phyloP scores from a whole-genome alignment of 2,329 filamentous ascomycete species.

The Samsoniella hepiali region DNA sequence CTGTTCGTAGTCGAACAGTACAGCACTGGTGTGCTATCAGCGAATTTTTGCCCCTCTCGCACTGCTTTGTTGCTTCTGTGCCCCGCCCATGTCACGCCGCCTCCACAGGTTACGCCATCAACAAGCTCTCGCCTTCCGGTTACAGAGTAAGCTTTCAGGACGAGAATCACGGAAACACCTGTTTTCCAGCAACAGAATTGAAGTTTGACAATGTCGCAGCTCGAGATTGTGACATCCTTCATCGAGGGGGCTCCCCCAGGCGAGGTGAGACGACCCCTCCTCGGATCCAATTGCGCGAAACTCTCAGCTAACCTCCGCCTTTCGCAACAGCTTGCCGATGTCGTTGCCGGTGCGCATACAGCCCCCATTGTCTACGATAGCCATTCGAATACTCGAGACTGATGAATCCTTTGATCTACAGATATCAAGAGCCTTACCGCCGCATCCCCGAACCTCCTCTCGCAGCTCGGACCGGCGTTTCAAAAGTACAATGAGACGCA shows the following conservation, averaged over 20 bases:
- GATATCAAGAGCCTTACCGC: conserved; percentile 86
- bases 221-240: conserved; percentile 68
- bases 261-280: conserved; percentile 63
- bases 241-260: conserved; percentile 92
- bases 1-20: no score
- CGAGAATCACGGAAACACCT: not conserved
- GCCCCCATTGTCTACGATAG: no score
- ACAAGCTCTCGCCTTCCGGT: conserved; percentile 9
- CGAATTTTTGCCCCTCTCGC: not conserved
- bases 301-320: conserved; percentile 28
- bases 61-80: not conserved
- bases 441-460: conserved; percentile 63
- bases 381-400: not conserved
- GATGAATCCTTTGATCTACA: conserved; percentile 35
- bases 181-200: conserved; percentile 9
- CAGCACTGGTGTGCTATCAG: not conserved
- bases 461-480: conserved; percentile 77
- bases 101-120: conserved; percentile 19
- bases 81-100: conserved; percentile 17
- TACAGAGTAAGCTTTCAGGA: not conserved
- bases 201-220: conserved; percentile 33
- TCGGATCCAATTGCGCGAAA: conserved; percentile 21
- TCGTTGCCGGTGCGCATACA: conserved; percentile 68
- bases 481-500: conserved; percentile 96
- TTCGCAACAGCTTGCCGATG: conserved; percentile 69